Percentiles rank a stretch among this genome's conserved stretches.
These are phyloP conservation scores for Cnidoscolus chayamansa DNA, from an alignment of 441 rosid genomes.

Conservation along the genomic window DNA sequence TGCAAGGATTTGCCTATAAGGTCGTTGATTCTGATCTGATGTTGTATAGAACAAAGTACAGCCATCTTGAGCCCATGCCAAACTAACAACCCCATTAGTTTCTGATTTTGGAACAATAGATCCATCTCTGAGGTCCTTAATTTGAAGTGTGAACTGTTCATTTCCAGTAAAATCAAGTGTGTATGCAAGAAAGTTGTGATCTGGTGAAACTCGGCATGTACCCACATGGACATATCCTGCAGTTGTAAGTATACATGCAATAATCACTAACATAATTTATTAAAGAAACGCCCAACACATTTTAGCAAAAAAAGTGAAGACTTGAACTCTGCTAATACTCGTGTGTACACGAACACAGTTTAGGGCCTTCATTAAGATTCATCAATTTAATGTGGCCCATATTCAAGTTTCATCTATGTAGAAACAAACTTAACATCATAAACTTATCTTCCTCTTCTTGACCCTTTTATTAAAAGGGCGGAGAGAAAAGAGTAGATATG, in stretches of 20 bases:
- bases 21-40: conserved; percentile 64
- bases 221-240: conserved; percentile 78
- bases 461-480: neutral
- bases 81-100: conserved; percentile 64
- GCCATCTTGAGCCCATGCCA: conserved; percentile 91
- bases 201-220: conserved; percentile 80
- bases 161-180: conserved; percentile 64
- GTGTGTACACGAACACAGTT: neutral
- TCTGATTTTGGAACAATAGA: conserved; percentile 43
- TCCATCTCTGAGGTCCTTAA: conserved; percentile 69
- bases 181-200: conserved; percentile 79
- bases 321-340: neutral
- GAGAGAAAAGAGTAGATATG: neutral
- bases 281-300: neutral
- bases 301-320: neutral
- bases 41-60: conserved; percentile 65
- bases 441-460: neutral
- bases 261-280: neutral
- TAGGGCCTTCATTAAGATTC: neutral
- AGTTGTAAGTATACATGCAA: conserved; percentile 9
- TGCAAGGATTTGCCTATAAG: conserved; percentile 51
- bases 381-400: neutral
- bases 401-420: neutral
- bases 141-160: conserved; percentile 69
- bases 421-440: neutral